Base-by-base conservation (phyloP, 73 alveolate genomes). In the Paramecium bursaria region DNA sequence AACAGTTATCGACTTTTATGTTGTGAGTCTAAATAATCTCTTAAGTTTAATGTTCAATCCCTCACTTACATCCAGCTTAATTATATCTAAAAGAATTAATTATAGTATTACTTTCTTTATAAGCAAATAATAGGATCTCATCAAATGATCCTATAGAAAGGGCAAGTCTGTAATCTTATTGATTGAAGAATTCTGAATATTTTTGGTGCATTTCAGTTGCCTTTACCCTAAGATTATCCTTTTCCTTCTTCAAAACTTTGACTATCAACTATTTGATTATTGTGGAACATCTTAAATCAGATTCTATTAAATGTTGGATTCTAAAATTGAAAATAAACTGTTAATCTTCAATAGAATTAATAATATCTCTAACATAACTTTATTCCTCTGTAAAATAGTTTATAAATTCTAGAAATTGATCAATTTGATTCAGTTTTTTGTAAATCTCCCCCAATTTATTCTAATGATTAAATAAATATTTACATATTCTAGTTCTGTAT, bases 401-500 rank as follows among this genome's bases (percentile, higher is more conserved):
- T 22, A 67, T 21, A 67, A 67, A 67, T 67, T 27, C 5, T 0
- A 67, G 6, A 6, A 67, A 21, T 67, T 67, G 27, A 25, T 35
- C 22, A 4, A 67, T 67, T 19, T 67, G 9, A 21, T 35, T 35
- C 9, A 53, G 10, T 11, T 35, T 21, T 2, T 13, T 25, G 4
- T 39, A 67, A 5, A 67, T 22, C 11, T 30, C 60, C 13, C 19
- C 44, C 82, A 67, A 39, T 67, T 67, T 39, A n/a, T 19, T 57
- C 76, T 57, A 27, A 29, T n/a, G 15, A 27, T 57, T 23, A 13
- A 30, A 23, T 19, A 57, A n/a, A 57, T 10, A 23, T 14, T 1
- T 67, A 31, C 82, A 42, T 67, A 14, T 67, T 67, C 82, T 10
- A 33, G 13, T 39, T 67, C 82, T 4, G 22, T 47, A 67, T 67